Percentiles rank a stretch among this genome's conserved stretches.
Conservation (phyloP, 1,139 yeast genomes). For the Hansenula lynferdii region DNA sequence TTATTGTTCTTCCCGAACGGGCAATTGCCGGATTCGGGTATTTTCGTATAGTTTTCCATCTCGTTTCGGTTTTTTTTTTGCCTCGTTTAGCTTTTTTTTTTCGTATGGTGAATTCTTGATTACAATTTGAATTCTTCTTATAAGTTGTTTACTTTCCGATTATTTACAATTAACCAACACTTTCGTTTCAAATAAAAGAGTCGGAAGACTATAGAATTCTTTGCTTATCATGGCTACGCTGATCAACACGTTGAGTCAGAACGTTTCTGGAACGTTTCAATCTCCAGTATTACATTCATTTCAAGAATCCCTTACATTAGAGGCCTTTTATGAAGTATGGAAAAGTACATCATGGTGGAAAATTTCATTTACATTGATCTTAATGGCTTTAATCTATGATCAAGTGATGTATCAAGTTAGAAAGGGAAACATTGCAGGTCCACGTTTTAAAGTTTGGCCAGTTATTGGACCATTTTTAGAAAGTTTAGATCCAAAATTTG, state of each 20-base stretch:
- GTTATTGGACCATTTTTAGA: slow-evolving; percentile 95
- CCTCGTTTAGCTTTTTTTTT: neutral
- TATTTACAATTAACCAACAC: too few relatives aligned
- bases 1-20: neutral
- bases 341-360: slow-evolving; percentile 42
- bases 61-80: too few relatives aligned
- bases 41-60: too few relatives aligned
- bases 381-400: slow-evolving; percentile 61
- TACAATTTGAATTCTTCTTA: slow-evolving; percentile 1
- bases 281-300: slow-evolving; percentile 8
- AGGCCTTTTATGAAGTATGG: neutral
- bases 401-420: slow-evolving; percentile 72
- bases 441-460: slow-evolving; percentile 83
- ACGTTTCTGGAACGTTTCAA: slow-evolving; percentile 11
- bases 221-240: slow-evolving; percentile 20
- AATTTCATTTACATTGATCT: slow-evolving; percentile 43
- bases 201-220: too few relatives aligned
- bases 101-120: too few relatives aligned
- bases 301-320: slow-evolving; percentile 7
- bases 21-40: neutral
- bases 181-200: too few relatives aligned
- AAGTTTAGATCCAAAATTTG: slow-evolving; percentile 94
- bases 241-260: slow-evolving; percentile 13
- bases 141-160: too few relatives aligned
- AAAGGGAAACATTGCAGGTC: slow-evolving; percentile 91